Percentiles rank a stretch among this genome's conserved stretches.
Conservation (phyloP, 768 basidiomycete genomes). For the Serendipita sp. region DNA sequence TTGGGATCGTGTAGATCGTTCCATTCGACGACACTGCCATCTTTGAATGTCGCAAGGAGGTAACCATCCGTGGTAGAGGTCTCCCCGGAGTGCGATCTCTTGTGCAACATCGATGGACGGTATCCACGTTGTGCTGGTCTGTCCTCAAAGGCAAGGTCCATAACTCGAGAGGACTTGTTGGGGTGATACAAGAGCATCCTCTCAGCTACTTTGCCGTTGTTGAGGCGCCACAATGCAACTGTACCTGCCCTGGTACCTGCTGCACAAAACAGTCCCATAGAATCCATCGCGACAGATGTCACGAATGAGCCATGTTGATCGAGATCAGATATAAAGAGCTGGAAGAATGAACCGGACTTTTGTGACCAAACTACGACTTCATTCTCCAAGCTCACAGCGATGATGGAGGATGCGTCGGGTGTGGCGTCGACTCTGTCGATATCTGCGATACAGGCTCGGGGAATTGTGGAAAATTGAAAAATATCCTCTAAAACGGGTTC, state of each 20-base stretch:
- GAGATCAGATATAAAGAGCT: constrained; percentile 30
- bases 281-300: constrained; percentile 48
- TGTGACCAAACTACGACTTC: constrained; percentile 56
- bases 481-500: constrained; percentile 10
- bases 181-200: not conserved
- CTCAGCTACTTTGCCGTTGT: not conserved
- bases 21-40: not conserved
- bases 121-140: constrained; percentile 17
- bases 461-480: constrained; percentile 50
- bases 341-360: constrained; percentile 35
- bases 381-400: constrained; percentile 63
- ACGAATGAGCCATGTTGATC: constrained; percentile 9
- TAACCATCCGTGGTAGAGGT: not conserved
- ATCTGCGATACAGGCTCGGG: constrained; percentile 69
- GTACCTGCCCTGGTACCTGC: constrained; percentile 55
- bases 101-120: constrained; percentile 18
- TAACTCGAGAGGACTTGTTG: constrained; percentile 22
- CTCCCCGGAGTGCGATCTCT: constrained; percentile 22
- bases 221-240: constrained; percentile 46
- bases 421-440: constrained; percentile 66
- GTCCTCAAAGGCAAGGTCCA: constrained; percentile 27
- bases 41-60: not conserved
- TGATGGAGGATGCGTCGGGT: constrained; percentile 44
- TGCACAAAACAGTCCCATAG: constrained; percentile 44
- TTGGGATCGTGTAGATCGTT: not conserved